Percentiles rank a stretch among this genome's conserved stretches.
phyloP scores from a whole-genome alignment of 495 filamentous ascomycete genomes.

The Elaphomyces granulatus region DNA sequence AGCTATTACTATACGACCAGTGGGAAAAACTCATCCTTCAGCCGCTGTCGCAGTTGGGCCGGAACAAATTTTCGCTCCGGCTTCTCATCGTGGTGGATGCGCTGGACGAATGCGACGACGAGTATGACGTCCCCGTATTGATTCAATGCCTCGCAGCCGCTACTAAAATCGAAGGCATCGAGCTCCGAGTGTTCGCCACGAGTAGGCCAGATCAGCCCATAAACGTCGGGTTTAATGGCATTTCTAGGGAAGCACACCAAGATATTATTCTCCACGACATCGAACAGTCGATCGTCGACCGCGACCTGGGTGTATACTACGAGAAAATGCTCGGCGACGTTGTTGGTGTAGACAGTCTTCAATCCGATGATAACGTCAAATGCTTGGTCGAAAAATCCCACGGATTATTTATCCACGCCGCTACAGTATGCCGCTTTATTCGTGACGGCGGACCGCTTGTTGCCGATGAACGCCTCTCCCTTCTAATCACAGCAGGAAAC shows the following conservation, averaged over 20 bases:
- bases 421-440: constrained; percentile 29
- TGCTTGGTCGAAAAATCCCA: constrained; percentile 20
- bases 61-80: constrained; percentile 1
- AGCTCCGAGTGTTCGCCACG: constrained; percentile 22
- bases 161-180: constrained; percentile 11
- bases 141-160: constrained; percentile 20
- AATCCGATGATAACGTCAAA: constrained; percentile 10
- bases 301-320: too few species aligned
- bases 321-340: too few species aligned
- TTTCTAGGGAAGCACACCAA: constrained; percentile 10
- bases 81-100: constrained; percentile 35
- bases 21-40: constrained; percentile 34
- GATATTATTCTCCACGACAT: constrained; percentile 18
- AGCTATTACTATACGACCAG: constrained; percentile 28
- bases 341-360: too few species aligned
- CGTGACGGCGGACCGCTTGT: too few species aligned
- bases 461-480: too few species aligned
- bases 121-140: constrained; percentile 19
- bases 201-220: constrained; percentile 34
- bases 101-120: constrained; percentile 36
- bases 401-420: constrained; percentile 31
- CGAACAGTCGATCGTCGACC: too few species aligned
- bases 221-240: constrained; percentile 15
- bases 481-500: too few species aligned
- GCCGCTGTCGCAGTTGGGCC: constrained; percentile 14